Percentiles rank a stretch among this genome's conserved stretches.
Conservation (phyloP, 2,329 filamentous ascomycete species). For the Claviceps lovelessii region DNA sequence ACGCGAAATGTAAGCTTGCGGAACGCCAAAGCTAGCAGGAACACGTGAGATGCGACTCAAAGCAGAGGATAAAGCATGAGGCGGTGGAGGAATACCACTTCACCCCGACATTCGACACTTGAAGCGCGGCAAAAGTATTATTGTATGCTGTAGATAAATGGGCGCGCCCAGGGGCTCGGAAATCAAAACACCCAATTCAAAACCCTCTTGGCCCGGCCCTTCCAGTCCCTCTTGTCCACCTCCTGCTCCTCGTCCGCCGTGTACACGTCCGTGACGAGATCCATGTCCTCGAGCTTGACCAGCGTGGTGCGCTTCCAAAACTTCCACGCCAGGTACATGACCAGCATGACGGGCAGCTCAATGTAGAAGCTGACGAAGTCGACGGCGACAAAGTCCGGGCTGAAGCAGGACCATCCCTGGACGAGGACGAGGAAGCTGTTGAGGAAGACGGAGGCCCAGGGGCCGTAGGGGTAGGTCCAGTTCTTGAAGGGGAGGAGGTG, state of each 20-base stretch:
- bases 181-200: constrained; percentile 22
- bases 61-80: too few species aligned
- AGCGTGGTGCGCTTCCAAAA: constrained; percentile 48
- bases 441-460: constrained; percentile 39
- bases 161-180: constrained; percentile 7
- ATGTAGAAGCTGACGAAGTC: constrained; percentile 52
- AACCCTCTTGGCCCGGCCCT: constrained; percentile 18
- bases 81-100: too few species aligned
- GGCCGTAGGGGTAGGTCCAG: constrained; percentile 51
- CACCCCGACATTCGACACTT: too few species aligned
- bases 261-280: constrained; percentile 48
- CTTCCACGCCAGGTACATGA: constrained; percentile 60
- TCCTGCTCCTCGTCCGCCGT: constrained; percentile 25
- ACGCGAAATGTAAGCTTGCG: too few species aligned
- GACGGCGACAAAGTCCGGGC: constrained; percentile 40
- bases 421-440: constrained; percentile 47
- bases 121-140: too few species aligned
- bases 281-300: constrained; percentile 42
- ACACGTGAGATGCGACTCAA: background rate
- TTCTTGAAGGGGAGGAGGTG: constrained; percentile 49
- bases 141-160: background rate
- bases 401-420: constrained; percentile 51
- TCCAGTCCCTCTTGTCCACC: constrained; percentile 30
- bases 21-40: background rate
- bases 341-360: constrained; percentile 44